Evolutionary conservation across 352 stramenopile species (phyloP).

Genomic region (Pythium aristosporum): DNA sequence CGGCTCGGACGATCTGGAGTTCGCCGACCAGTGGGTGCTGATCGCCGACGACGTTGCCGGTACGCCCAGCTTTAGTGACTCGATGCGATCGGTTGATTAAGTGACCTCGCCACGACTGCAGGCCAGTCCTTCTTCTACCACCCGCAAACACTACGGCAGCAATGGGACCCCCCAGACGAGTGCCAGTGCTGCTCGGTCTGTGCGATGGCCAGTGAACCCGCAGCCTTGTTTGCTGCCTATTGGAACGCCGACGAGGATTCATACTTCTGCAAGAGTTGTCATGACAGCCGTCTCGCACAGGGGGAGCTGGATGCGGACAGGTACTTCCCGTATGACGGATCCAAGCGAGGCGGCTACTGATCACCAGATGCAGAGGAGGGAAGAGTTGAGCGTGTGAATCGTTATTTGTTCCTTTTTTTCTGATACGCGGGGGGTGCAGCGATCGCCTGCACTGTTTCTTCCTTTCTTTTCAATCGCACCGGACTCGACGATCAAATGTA

Average conservation of each 20-base stretch:
- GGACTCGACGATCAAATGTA: constrained; percentile 42
- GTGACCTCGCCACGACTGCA: constrained; percentile 20
- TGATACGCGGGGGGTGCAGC: too few relatives aligned
- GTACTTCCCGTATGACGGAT: constrained; percentile 56
- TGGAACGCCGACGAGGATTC: constrained; percentile 47
- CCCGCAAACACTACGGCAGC: constrained; percentile 47
- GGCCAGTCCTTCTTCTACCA: constrained; percentile 74
- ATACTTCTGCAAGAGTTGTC: constrained; percentile 46
- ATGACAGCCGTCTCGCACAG: constrained; percentile 5
- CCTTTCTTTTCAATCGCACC: background rate
- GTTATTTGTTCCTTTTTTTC: background rate
- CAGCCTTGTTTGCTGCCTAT: constrained; percentile 40
- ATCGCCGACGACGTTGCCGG: constrained; percentile 45
- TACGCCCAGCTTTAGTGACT: constrained; percentile 16
- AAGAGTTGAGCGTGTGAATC: background rate
- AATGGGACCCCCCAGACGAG: constrained; percentile 52
- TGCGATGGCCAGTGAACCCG: background rate
- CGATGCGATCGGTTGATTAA: background rate
- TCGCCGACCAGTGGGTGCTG: constrained; percentile 57
- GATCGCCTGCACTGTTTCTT: background rate
- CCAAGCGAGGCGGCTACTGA: constrained; percentile 30
- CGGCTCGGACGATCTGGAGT: constrained; percentile 45
- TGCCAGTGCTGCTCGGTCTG: constrained; percentile 48
- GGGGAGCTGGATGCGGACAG: constrained; percentile 15
- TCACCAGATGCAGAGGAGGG: background rate